Base-by-base conservation (phyloP, 2,329 filamentous ascomycete genomes). In the Cercospora sp. region DNA sequence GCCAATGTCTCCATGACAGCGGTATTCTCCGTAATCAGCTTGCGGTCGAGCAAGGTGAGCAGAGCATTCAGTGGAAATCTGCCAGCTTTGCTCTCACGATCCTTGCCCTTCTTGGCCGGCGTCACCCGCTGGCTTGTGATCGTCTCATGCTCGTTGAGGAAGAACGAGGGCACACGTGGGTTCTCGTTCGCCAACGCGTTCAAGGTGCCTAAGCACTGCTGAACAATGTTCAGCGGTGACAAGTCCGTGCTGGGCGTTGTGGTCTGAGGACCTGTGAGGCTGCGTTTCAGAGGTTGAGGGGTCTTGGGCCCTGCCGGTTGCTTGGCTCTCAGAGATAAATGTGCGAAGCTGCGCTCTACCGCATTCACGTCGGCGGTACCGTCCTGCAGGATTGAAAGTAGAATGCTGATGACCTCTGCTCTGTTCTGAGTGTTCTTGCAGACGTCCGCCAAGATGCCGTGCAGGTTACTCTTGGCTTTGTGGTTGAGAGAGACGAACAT, bases 401-500 rank as follows among this genome's bases (percentile, higher is more conserved):
- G 84, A 26, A 95, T 92, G 79, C 92, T 97, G 76, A 99, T 90
- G 37, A 99, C 93, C 79, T 99, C 95, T 3, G 94, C 89, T 40
- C 95, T 89, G 77, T 95, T 99, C 77, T 97, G 93, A n/a, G 93
- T 90, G 78, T 99, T 99, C 80, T 97, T 91, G 77, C 93, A 98
- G 28, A 98, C 90, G 73, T 97, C 93, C 70, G 92, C 89, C 62
- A 99, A 89, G 63, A 99, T 92, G 65, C 90, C 90, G 77, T 95
- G 94, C 63, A 99, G 85, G 68, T 93, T 91, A 70, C 86, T 88
- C 72, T 93, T 92, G 60, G 95, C 90, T 70, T 92, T 95, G 24
- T 92, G 92, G 71, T 94, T 92, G 72, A 97, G 92, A 59, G 92
- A 91, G 74, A 98, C 93, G 79, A 99, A 99, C 94, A 99, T 97